Base-by-base conservation (phyloP, 805 yeast genomes). In the Candida qinlingensis region DNA sequence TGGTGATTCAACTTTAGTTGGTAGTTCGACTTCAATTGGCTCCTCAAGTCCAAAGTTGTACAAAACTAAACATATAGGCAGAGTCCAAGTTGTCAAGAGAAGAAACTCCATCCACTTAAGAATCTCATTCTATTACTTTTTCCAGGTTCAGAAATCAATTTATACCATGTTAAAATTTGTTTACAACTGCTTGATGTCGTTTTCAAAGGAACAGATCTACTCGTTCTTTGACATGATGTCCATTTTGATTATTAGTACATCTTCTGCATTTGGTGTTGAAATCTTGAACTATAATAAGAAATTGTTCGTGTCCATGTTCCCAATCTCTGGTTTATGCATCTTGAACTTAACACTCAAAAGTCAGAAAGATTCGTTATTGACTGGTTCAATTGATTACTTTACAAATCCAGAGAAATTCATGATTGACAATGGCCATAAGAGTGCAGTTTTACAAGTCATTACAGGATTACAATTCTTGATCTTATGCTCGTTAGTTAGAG, bases 201-300 rank as follows among this genome's bases (percentile, higher is more conserved):
- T 39, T 27, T 41, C 19, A 6, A 45, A 35, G 36, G 52, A 51
- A 11, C 44, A 41, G 30, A n/a, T 47, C 2, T 37, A 39, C 6
- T 41, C 41, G 6, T 4, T 35, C 10, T 5, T 49, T 27, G 52
- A 54, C 29, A 26, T 44, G 4, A 6, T 57, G 4, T 40, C 58
- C 1, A 46, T 50, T 11, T 3, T 42, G 3, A 11, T 35, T 9
- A 38, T 57, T 19, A 51, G 55, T 6, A 42, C 42, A 4, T 46
- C 52, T 5, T 31, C 53, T 2, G 42, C 50, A 3, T 56, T 54
- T 46, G 54, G 57, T 10, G 45, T 50, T 25, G 52, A 47, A 7
- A 19, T 57, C 4, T 50, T 59, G 13, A 12, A 37, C 4, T 10
- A 40, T 46, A 51, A 49, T 26, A 54, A 54, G 42, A 29, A 33